Evolutionary conservation across 768 basidiomycete genomes (phyloP), one percentile per base, ranked within the genome.

Genomic region (Lentinula boryana): DNA sequence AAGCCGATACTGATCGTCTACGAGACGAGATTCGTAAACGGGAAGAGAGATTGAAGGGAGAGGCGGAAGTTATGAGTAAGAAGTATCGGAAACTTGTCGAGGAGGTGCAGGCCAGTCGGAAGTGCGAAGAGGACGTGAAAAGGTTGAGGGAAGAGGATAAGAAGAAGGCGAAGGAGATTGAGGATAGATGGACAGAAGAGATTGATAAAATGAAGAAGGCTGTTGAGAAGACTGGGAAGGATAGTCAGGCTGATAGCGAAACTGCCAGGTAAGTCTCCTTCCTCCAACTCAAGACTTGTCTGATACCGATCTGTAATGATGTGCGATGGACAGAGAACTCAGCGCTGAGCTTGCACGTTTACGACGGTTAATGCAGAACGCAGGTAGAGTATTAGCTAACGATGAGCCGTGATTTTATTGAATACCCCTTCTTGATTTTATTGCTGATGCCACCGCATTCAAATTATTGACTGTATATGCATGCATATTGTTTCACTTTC

Each of bases 1-100:
- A 90, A 65, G 69, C 78, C 10, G 93, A 95, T 56, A 81, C 86
- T 0, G 88, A 89, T 13, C 78, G 78, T 55, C 76, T 95, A 13
- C 77, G 82, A 51, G 84, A 86, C 53, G 91, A 94, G 68, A 88
- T 94, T 84, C 75, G 75, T 57, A 85, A 82, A 69, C 77, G 87
- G 57, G 91, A 95, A 69, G 87, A 89, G 59, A 82, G 80, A 68
- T 78, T 84, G 69, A 81, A 80, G 63, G 75, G 72, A 44, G 92
- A 94, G 70, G 84, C 82, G 10, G 88, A 92, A 68, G 78, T 77
- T 23, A 67, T 86, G 55, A 86, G 84, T 50, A 82, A 82, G 69
- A 91, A 91, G 77, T 93, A 93, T 66, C 72, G 75, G 57, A 75
- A 78, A 63, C 72, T 92, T 36, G 71, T 86, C 13, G 83, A 88